phyloP scores from a whole-genome alignment of 495 filamentous ascomycete species.

The Neurospora sp. region DNA sequence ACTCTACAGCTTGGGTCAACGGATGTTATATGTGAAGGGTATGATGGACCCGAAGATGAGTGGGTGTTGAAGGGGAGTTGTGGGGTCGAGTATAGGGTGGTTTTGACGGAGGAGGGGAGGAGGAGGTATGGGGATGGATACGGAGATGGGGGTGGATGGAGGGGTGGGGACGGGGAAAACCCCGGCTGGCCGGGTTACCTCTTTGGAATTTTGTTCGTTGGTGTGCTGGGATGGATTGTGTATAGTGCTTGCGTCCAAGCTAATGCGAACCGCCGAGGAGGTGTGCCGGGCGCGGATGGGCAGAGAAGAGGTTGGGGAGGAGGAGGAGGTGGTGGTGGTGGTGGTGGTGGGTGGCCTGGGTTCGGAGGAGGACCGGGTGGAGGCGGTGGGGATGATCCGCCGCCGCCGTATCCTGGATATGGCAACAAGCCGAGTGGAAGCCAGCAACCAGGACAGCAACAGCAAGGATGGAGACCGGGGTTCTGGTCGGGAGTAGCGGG shows the following conservation, averaged over 20 bases:
- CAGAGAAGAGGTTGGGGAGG: slow-evolving; percentile 18
- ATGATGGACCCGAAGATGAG: slow-evolving; percentile 59
- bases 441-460: slow-evolving; percentile 7
- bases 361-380: slow-evolving; percentile 42
- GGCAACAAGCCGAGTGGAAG: slow-evolving; percentile 12
- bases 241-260: slow-evolving; percentile 29
- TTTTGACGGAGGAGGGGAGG: slow-evolving; percentile 75
- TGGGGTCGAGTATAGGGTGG: slow-evolving; percentile 74
- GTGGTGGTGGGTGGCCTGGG: slow-evolving; percentile 22
- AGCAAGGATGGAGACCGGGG: slow-evolving; percentile 65
- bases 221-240: slow-evolving; percentile 42
- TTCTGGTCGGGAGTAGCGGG: slow-evolving; percentile 75
- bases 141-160: background rate
- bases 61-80: slow-evolving; percentile 85
- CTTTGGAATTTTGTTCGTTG: slow-evolving; percentile 31
- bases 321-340: slow-evolving; percentile 20
- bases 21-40: slow-evolving; percentile 91
- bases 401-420: slow-evolving; percentile 44
- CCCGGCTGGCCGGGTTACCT: slow-evolving; percentile 14
- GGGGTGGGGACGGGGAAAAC: background rate
- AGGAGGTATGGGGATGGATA: slow-evolving; percentile 38
- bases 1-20: slow-evolving; percentile 77
- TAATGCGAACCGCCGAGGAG: background rate
- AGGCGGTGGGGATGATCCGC: slow-evolving; percentile 43
- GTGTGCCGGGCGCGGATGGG: slow-evolving; percentile 7